Evolutionary conservation across 2,329 filamentous ascomycete species (phyloP).

Genomic region (Fusarium torreyae): DNA sequence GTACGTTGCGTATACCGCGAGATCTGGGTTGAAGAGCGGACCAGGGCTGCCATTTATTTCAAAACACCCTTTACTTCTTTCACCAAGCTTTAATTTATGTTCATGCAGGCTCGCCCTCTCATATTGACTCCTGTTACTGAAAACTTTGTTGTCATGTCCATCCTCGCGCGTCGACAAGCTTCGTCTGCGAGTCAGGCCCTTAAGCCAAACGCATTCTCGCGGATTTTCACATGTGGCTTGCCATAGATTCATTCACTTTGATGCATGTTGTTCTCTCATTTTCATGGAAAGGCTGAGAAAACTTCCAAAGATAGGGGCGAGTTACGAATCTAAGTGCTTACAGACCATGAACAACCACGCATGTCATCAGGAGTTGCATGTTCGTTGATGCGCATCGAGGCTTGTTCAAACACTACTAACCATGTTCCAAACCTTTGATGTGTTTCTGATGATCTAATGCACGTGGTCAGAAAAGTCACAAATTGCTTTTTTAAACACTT

Average conservation of each 20-base stretch:
- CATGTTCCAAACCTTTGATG: not conserved
- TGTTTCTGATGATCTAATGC: constrained; percentile 3
- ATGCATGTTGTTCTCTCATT: not conserved
- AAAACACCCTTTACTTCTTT: too few relatives aligned
- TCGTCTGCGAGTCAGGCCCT: not conserved
- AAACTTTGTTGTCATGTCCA: not conserved
- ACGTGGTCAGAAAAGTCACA: not conserved
- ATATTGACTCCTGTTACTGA: too few relatives aligned
- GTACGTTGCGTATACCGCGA: too few relatives aligned
- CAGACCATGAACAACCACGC: constrained; percentile 10
- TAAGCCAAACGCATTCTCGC: not conserved
- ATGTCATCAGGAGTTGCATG: constrained; percentile 7
- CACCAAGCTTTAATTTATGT: too few relatives aligned
- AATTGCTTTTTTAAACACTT: constrained; percentile 31
- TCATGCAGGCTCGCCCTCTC: not conserved
- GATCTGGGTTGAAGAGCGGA: too few relatives aligned
- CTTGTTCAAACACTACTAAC: not conserved
- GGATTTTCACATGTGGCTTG: not conserved
- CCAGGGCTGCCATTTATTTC: too few relatives aligned
- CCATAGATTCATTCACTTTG: not conserved
- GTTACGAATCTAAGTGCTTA: not conserved
- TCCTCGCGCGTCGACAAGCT: constrained; percentile 34
- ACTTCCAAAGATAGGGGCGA: not conserved
- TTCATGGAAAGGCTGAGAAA: not conserved
- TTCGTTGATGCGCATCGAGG: not conserved